Conservation (phyloP, 306 rosid species). For the Corylus heterophylla region DNA sequence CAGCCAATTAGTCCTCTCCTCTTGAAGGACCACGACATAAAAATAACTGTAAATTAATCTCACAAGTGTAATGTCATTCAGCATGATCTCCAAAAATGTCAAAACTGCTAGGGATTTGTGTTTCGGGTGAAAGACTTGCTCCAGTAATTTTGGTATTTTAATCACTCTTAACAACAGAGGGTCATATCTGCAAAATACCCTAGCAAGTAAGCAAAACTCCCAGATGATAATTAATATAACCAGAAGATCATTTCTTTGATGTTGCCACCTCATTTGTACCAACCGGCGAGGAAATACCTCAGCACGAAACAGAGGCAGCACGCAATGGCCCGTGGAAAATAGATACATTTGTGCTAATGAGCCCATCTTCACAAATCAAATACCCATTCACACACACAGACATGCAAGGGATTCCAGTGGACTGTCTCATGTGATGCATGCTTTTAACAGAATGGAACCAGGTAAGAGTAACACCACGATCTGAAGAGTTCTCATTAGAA, state of each 20-base stretch:
- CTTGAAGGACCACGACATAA: background rate
- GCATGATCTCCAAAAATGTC: constrained; percentile 3
- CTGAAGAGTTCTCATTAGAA: background rate
- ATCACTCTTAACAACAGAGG: background rate
- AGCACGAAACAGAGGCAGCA: constrained; percentile 85
- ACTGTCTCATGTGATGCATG: background rate
- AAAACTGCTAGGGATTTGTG: background rate
- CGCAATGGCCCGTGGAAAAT: constrained; percentile 58
- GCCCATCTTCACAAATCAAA: background rate
- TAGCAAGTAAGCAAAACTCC: background rate
- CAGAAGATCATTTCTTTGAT: background rate
- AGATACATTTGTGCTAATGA: background rate
- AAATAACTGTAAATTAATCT: background rate
- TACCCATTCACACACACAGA: background rate
- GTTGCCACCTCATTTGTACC: constrained; percentile 74
- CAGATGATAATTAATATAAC: background rate
- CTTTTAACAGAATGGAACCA: background rate
- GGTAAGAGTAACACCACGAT: background rate
- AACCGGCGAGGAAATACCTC: constrained; percentile 87
- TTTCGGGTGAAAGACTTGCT: background rate
- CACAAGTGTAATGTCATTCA: background rate
- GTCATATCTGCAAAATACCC: background rate
- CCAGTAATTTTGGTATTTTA: background rate
- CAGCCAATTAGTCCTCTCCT: background rate
- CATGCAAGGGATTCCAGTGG: background rate